Conservation (phyloP, 73 alveolate species). For the Paraurostyla sp. region DNA sequence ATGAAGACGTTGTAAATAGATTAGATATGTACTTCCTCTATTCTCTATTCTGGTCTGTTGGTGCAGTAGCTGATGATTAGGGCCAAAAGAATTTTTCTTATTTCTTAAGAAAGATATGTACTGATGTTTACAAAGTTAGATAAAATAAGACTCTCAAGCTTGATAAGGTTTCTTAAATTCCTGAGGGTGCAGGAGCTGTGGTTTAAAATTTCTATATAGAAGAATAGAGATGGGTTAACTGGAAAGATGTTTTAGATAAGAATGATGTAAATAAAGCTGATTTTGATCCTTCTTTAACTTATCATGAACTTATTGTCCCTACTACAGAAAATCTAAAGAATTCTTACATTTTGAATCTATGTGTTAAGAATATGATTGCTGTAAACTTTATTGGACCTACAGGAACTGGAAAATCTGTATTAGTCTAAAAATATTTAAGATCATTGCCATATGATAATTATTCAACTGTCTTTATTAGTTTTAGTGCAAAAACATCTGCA, state of each 20-base stretch:
- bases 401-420: slow-evolving; percentile 92
- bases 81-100: slow-evolving; percentile 90
- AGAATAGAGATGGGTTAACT: slow-evolving; percentile 87
- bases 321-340: slow-evolving; percentile 92
- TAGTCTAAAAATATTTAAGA: slow-evolving; percentile 80
- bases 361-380: slow-evolving; percentile 80
- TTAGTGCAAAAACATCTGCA: slow-evolving; percentile 95
- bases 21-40: slow-evolving; percentile 93
- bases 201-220: slow-evolving; percentile 85
- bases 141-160: slow-evolving; percentile 71
- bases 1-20: slow-evolving; percentile 83
- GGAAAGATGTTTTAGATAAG: slow-evolving; percentile 89
- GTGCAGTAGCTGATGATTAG: slow-evolving; percentile 89
- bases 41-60: slow-evolving; percentile 92
- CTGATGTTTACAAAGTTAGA: slow-evolving; percentile 77
- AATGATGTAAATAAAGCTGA: slow-evolving; percentile 79
- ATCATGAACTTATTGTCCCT: slow-evolving; percentile 89
- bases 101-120: slow-evolving; percentile 74
- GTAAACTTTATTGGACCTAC: slow-evolving; percentile 91
- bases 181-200: slow-evolving; percentile 85
- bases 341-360: slow-evolving; percentile 80
- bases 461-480: slow-evolving; percentile 71
- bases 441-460: slow-evolving; percentile 67
- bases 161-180: slow-evolving; percentile 83
- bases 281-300: slow-evolving; percentile 75